Conservation (phyloP, 257 asterid species). For the Marsdenia floribunda region DNA sequence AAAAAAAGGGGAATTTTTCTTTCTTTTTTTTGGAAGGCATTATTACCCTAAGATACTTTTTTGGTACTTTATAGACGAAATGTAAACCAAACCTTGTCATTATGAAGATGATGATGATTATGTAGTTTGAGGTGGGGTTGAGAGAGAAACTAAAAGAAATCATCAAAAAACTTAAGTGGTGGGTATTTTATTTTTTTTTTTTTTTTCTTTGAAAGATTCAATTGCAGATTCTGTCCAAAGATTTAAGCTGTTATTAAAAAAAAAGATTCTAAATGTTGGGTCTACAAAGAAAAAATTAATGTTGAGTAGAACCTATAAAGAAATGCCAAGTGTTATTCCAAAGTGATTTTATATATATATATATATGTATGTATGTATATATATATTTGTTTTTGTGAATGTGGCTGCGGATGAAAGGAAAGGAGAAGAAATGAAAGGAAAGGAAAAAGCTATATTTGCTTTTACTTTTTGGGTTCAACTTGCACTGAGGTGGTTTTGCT, state of each 20-base stretch:
- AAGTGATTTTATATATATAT: background rate
- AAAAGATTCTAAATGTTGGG: slow-evolving; percentile 45
- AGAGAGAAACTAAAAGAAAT: background rate
- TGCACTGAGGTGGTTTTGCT: slow-evolving; percentile 16
- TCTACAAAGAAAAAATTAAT: slow-evolving; percentile 11
- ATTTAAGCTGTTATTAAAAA: slow-evolving; percentile 11
- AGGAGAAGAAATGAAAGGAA: background rate
- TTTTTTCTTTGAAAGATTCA: slow-evolving; percentile 29
- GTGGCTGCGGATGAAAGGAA: slow-evolving; percentile 7
- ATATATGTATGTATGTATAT: too few relatives aligned
- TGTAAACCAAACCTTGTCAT: slow-evolving; percentile 9
- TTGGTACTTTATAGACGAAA: slow-evolving; percentile 37
- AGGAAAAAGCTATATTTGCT: background rate
- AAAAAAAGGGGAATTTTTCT: slow-evolving; percentile 11
- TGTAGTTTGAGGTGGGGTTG: background rate
- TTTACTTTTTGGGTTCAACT: background rate
- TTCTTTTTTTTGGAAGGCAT: background rate
- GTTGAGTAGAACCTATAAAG: slow-evolving; percentile 10
- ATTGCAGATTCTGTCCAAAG: slow-evolving; percentile 42
- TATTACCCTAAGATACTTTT: slow-evolving; percentile 37
- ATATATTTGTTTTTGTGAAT: background rate
- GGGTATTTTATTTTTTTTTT: slow-evolving; percentile 10
- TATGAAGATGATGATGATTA: background rate
- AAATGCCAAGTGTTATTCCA: slow-evolving; percentile 52
- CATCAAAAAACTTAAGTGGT: slow-evolving; percentile 11